These are phyloP conservation scores for Kwoniella heveanensis DNA, from an alignment of 768 basidiomycete species.

Conservation along the genomic window DNA sequence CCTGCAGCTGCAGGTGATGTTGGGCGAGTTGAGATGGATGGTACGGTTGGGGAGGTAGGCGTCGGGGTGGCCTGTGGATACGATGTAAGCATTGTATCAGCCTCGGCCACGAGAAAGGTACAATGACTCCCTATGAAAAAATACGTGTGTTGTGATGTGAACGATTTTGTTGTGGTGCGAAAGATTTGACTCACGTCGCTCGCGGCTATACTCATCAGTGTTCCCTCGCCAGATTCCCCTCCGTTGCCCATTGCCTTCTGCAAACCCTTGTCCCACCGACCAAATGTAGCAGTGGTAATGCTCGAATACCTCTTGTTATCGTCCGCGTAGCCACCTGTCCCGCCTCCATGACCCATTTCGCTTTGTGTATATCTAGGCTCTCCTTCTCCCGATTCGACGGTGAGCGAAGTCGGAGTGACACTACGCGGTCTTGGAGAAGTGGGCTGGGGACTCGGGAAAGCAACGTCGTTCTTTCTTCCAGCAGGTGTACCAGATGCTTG, in stretches of 20 bases:
- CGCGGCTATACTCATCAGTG: slow-evolving; percentile 2
- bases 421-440: slow-evolving; percentile 11
- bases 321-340: not conserved
- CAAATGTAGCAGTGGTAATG: slow-evolving; percentile 36
- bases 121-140: too few relatives aligned
- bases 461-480: not conserved
- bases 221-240: slow-evolving; percentile 1
- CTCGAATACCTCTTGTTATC: slow-evolving; percentile 24
- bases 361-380: slow-evolving; percentile 17
- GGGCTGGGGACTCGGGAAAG: slow-evolving; percentile 35
- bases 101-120: too few relatives aligned
- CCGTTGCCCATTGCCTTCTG: slow-evolving; percentile 12
- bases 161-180: too few relatives aligned
- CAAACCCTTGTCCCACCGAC: slow-evolving; percentile 34
- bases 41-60: slow-evolving; percentile 12
- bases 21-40: slow-evolving; percentile 14
- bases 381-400: not conserved
- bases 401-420: slow-evolving; percentile 10
- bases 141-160: too few relatives aligned
- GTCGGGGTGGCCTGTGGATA: slow-evolving; percentile 1
- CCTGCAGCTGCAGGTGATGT: slow-evolving; percentile 6
- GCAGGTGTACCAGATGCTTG: not conserved
- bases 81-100: too few relatives aligned
- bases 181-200: slow-evolving; percentile 25
- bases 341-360: slow-evolving; percentile 28